Evolutionary conservation across 192 early-diverging fungal genomes (phyloP), one percentile per base, ranked within the genome.

Genomic region (Phlyctochytrium bullatum): DNA sequence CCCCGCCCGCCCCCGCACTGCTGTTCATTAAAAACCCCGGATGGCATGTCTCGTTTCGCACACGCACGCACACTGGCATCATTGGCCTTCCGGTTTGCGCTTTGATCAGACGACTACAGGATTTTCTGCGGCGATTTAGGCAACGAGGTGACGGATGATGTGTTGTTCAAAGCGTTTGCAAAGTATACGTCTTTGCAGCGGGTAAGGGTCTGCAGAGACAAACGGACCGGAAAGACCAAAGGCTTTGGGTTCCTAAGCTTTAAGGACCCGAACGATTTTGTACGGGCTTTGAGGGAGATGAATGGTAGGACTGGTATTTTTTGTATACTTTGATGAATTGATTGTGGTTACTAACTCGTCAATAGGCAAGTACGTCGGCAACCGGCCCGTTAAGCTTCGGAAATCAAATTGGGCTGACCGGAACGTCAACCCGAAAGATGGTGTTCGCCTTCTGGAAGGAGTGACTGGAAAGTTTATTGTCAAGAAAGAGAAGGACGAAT

Each of bases 231-330:
- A 24, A 98, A 98, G 74, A 88, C 88, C 36, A 91, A 88, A 65
- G 96, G 96, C 16, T 98, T 91, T 69, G 96, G 96, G 2, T 98
- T 98, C 69, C 82, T 96, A 28, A 92, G 90, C 79, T 95, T 98
- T 76, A 86, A 87, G 51, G 88, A 95, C 69, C 83, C 93, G 12
- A 86, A 92, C 72, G 96, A 95, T 74, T 98, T 92, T 81, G 87
- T 94, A 17, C 87, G 85, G 32, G 96, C 96, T 3, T 91, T 92
- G 92, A 89, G 84, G 60, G 94, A 98, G 78, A 94, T 96, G 88
- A 92, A 98, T 73, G 94, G 94, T 87, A 80, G 69, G 57, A 50
- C 23, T 61, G 52, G 30, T 32, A 57, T 16, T 30, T 1, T 59
- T 58, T 31, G 23, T 54, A 34, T 20, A 12, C 27, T 25, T 25